A percentile compares a stretch with the other conserved stretches of the same genome.
phyloP scores from a whole-genome alignment of 768 basidiomycete genomes.

The Psilocybe cubensis region DNA sequence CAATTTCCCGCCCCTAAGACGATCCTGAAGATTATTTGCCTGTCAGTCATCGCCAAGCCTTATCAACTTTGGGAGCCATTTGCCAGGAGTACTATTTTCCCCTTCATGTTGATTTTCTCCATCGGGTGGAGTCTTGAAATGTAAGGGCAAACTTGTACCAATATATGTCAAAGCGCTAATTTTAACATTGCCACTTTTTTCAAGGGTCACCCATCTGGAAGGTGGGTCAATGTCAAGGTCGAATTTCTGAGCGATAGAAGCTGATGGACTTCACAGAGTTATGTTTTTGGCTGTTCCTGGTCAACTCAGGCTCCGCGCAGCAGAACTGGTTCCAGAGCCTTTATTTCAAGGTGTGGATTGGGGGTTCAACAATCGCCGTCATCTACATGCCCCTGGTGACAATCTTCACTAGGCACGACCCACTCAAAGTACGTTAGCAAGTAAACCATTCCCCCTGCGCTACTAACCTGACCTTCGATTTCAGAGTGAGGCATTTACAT shows the following conservation, averaged over 20 bases:
- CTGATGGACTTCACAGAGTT: conserved; percentile 52
- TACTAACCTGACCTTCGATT: conserved; percentile 10
- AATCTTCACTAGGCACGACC: conserved; percentile 60
- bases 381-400: conserved; percentile 74
- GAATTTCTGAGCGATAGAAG: background rate
- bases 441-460: background rate
- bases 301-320: conserved; percentile 62
- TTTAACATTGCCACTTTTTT: background rate
- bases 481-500: conserved; percentile 72
- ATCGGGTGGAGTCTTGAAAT: conserved; percentile 77
- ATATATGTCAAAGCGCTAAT: background rate
- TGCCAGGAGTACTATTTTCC: conserved; percentile 58
- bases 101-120: conserved; percentile 65
- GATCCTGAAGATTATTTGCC: conserved; percentile 2
- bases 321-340: conserved; percentile 78
- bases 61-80: conserved; percentile 54
- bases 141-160: conserved; percentile 42
- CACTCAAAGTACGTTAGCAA: conserved; percentile 54
- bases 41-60: conserved; percentile 69
- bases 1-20: no score
- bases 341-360: conserved; percentile 76
- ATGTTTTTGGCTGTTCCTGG: conserved; percentile 87
- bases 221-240: conserved; percentile 40
- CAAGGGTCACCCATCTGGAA: conserved; percentile 84
- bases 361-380: conserved; percentile 64